A percentile compares a stretch with the other conserved stretches of the same genome.
Evolutionary conservation across 768 basidiomycete genomes (phyloP).

Genomic region (Macrolepiota fuliginosa): DNA sequence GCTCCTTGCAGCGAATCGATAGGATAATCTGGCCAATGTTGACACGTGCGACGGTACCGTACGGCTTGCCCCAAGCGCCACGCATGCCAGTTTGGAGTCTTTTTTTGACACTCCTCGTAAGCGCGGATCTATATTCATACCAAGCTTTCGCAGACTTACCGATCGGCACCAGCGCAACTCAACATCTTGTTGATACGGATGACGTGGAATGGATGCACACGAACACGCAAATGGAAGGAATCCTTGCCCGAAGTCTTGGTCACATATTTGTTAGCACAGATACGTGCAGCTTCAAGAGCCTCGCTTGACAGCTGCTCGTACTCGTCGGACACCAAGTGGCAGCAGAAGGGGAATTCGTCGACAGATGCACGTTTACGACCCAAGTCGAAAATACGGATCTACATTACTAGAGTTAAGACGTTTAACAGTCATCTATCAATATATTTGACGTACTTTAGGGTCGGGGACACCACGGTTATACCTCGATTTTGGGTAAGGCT

Average conservation of each 20-base stretch:
- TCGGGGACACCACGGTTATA: slow-evolving; percentile 99
- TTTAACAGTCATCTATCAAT: background rate
- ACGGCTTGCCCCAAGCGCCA: slow-evolving; percentile 99
- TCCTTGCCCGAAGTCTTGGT: slow-evolving; percentile 98
- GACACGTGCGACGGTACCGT: slow-evolving; percentile 93
- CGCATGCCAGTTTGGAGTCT: slow-evolving; percentile 98
- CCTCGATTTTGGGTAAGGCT: slow-evolving; percentile 93
- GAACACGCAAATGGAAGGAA: slow-evolving; percentile 96
- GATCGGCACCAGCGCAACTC: slow-evolving; percentile 98
- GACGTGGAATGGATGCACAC: slow-evolving; percentile 98
- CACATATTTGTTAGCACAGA: slow-evolving; percentile 99
- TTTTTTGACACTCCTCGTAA: background rate
- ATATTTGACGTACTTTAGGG: slow-evolving; percentile 60
- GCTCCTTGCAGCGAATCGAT: slow-evolving; percentile 87
- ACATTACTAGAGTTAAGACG: background rate
- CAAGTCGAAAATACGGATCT: slow-evolving; percentile 97
- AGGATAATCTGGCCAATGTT: slow-evolving; percentile 96
- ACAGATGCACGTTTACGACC: slow-evolving; percentile 95
- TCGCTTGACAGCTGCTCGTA: slow-evolving; percentile 96
- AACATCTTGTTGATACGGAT: slow-evolving; percentile 99
- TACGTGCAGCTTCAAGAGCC: slow-evolving; percentile 96
- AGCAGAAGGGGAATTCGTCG: slow-evolving; percentile 98
- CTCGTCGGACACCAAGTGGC: slow-evolving; percentile 95
- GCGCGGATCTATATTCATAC: background rate
- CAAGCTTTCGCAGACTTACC: slow-evolving; percentile 41